Evolutionary conservation across 495 filamentous ascomycete species (phyloP), one percentile per base, ranked within the genome.

Genomic region (Terfezia claveryi): DNA sequence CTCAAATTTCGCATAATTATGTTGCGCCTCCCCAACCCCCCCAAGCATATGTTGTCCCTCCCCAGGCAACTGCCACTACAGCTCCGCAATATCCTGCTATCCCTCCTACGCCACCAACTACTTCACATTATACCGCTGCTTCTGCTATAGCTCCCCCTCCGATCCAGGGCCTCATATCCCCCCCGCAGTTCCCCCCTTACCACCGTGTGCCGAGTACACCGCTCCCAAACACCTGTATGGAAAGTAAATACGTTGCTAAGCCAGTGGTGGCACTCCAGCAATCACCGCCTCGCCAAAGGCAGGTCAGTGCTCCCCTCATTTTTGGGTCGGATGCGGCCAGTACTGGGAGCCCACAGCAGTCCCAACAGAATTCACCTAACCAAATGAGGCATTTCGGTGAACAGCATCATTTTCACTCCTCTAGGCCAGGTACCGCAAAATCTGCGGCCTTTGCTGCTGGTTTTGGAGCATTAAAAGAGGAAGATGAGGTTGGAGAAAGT

Each of bases 241-340:
- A 56, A 52, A 64, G 65, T 8, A 73, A 77, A 53, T 84, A 85
- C 67, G 76, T 80, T 50, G 80, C 82, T 32, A 76, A 77, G 17
- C 41, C 41, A 14, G 27, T 32, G 7, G 27, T 7, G 27, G 12
- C 41, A 46, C 17, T 46, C 3, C 41, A 46, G 3, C 12, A 20
- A 3, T 46, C 41, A 3, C 41, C 41, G 12, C 41, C 41, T 14
- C 12, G 14, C 41, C 41, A 46, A 46, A 46, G 4, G 41, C 41
- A 46, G 41, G 14, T 20, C 41, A 46, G 17, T 46, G 41, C 41
- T 46, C 14, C 41, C 0, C 4, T 14, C 8, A 20, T 20, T 14
- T 46, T 6, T 46, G 41, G 41, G 17, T 14, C 41, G 41, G 41
- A 46, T 46, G 27, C 1, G 0, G 27, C 27, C 27, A 46, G 41